phyloP scores from a whole-genome alignment of 1,139 yeast genomes.

The Scheffersomyces insectosa region DNA sequence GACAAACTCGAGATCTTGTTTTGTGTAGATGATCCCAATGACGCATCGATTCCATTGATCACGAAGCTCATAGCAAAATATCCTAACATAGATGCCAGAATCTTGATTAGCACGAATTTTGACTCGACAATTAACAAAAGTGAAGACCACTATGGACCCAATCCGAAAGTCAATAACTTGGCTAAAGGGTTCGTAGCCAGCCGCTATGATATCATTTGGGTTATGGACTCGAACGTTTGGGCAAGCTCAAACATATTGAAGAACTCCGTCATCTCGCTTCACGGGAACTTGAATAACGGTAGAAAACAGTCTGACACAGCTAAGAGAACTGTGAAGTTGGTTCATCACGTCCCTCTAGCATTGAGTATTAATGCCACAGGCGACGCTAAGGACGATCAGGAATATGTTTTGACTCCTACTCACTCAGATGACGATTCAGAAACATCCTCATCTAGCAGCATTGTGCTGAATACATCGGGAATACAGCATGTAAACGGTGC shows the following conservation, averaged over 20 bases:
- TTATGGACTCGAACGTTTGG: constrained; percentile 88
- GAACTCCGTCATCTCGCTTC: constrained; percentile 64
- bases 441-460: not conserved
- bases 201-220: constrained; percentile 76
- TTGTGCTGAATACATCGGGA: not conserved
- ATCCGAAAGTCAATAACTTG: constrained; percentile 85
- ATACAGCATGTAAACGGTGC: not conserved
- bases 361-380: constrained; percentile 30
- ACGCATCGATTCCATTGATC: constrained; percentile 66
- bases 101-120: constrained; percentile 50
- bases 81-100: constrained; percentile 58
- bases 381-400: not conserved
- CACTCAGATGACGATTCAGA: constrained; percentile 1
- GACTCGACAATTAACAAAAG: constrained; percentile 21
- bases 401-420: not conserved
- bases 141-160: constrained; percentile 69
- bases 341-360: constrained; percentile 80
- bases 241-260: constrained; percentile 63
- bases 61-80: constrained; percentile 49
- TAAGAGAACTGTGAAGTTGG: constrained; percentile 56
- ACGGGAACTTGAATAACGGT: constrained; percentile 50
- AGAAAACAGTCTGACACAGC: constrained; percentile 13
- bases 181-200: constrained; percentile 75
- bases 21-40: constrained; percentile 66
- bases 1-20: constrained; percentile 66